Evolutionary conservation across 2,329 filamentous ascomycete species (phyloP).

Genomic region (Pseudodiploospora longispora): DNA sequence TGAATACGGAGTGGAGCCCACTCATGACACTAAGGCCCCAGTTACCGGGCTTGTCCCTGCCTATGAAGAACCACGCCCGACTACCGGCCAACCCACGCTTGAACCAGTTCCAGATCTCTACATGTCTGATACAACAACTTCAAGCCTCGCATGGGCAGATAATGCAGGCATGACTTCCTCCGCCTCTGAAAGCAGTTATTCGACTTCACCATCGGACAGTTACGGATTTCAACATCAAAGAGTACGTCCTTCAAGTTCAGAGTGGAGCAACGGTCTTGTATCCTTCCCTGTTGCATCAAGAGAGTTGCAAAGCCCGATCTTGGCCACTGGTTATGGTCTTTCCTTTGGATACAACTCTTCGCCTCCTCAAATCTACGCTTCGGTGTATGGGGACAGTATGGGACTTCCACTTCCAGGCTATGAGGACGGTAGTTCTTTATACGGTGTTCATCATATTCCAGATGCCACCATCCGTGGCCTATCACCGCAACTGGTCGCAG

Average conservation of each 20-base stretch:
- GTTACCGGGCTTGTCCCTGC: constrained; percentile 10
- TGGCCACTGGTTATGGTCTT: constrained; percentile 19
- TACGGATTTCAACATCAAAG: constrained; percentile 18
- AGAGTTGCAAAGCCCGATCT: constrained; percentile 12
- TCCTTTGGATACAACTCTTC: constrained; percentile 20
- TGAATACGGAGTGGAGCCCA: constrained; percentile 16
- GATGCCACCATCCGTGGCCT: constrained; percentile 40
- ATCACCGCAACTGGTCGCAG: constrained; percentile 38
- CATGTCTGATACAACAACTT: constrained; percentile 13
- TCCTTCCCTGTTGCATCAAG: constrained; percentile 15
- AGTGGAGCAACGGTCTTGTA: constrained; percentile 25
- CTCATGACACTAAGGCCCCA: constrained; percentile 11
- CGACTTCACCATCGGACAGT: constrained; percentile 34
- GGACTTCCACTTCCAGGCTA: constrained; percentile 26
- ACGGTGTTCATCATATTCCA: constrained; percentile 28
- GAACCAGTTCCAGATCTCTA: constrained; percentile 11
- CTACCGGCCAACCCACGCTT: constrained; percentile 15
- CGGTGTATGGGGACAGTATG: constrained; percentile 23
- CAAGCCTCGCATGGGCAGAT: constrained; percentile 24
- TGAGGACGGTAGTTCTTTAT: constrained; percentile 26
- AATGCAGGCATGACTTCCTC: constrained; percentile 36
- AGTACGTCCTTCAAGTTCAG: constrained; percentile 19
- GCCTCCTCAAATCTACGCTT: constrained; percentile 23
- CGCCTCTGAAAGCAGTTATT: constrained; percentile 39
- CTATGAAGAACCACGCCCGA: constrained; percentile 16